Conservation (phyloP, 306 rosid genomes). For the Cucurbita maxima region DNA sequence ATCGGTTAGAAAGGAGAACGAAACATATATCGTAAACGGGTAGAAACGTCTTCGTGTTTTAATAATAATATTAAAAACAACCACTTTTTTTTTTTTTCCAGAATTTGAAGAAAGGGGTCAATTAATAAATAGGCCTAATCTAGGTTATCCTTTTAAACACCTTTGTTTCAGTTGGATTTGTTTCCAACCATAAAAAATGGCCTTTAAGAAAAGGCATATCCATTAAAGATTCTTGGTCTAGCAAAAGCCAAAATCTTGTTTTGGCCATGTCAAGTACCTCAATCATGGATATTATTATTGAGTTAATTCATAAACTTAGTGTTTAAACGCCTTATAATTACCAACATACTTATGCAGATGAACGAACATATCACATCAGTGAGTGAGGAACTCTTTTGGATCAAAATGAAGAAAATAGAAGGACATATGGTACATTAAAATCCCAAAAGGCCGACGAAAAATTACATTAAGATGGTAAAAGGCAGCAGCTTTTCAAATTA, state of each 20-base stretch:
- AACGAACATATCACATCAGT: neutral
- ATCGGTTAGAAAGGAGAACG: too few relatives aligned
- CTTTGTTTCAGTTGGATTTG: slow-evolving; percentile 3
- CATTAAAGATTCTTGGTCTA: neutral
- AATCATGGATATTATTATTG: neutral
- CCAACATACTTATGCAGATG: too few relatives aligned
- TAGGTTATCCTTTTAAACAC: neutral
- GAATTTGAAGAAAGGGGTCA: neutral
- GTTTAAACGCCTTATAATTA: neutral
- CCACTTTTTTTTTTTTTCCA: neutral
- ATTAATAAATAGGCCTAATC: neutral
- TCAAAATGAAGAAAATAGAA: too few relatives aligned
- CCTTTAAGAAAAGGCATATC: neutral
- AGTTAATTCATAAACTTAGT: neutral
- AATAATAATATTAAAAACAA: neutral
- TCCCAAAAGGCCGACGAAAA: neutral
- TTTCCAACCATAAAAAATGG: neutral
- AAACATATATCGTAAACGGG: too few relatives aligned
- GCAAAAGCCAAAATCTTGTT: neutral
- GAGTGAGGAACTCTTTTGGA: neutral
- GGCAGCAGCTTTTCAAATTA: neutral
- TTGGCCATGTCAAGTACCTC: neutral
- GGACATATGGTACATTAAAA: neutral
- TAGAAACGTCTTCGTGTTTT: too few relatives aligned
- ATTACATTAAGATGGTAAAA: neutral